Evolutionary conservation across 306 rosid genomes (phyloP).

Genomic region (Castanospermum australe): DNA sequence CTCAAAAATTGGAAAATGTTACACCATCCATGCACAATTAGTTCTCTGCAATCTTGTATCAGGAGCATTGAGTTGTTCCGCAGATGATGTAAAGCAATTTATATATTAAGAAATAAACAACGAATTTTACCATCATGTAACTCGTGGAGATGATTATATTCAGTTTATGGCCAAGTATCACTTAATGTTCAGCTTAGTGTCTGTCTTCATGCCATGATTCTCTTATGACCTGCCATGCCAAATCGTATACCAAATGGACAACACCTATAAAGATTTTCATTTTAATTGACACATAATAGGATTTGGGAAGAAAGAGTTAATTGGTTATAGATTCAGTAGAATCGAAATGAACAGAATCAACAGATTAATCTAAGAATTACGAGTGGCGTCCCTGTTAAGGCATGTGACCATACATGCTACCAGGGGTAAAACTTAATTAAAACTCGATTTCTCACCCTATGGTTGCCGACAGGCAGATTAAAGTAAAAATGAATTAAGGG

Average conservation of each 20-base stretch:
- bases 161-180: neutral
- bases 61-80: neutral
- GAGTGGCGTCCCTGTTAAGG: neutral
- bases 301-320: neutral
- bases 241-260: neutral
- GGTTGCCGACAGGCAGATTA: neutral
- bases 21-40: neutral
- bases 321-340: neutral
- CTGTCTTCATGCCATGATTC: neutral
- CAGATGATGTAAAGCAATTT: constrained; percentile 1
- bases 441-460: neutral
- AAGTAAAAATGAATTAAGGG: neutral
- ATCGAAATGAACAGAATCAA: neutral
- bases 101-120: neutral
- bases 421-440: neutral
- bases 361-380: neutral
- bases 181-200: neutral
- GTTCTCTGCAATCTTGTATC: neutral
- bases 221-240: neutral
- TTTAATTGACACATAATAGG: neutral
- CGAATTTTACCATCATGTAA: neutral
- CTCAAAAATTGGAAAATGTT: neutral
- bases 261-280: neutral
- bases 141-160: neutral
- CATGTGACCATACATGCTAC: neutral